Evolutionary conservation across 2,329 filamentous ascomycete species (phyloP).

Genomic region (Aureobasidium lini): DNA sequence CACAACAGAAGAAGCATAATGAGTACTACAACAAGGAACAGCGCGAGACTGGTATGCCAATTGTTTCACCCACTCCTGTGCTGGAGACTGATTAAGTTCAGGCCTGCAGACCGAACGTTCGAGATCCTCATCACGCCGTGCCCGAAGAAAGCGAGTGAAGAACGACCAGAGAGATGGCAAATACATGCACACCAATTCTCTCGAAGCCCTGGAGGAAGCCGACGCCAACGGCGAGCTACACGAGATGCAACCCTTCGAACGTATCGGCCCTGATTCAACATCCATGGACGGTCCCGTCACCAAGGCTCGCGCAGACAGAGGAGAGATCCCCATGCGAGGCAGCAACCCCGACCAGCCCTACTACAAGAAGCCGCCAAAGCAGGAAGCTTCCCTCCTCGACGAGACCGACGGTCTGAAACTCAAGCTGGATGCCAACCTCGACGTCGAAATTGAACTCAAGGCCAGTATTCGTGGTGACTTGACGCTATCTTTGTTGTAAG

Average conservation of each 20-base stretch:
- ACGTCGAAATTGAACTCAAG: conserved; percentile 79
- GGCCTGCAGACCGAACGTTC: conserved; percentile 37
- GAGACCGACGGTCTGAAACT: conserved; percentile 62
- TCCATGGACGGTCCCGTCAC: conserved; percentile 52
- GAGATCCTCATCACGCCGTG: conserved; percentile 40
- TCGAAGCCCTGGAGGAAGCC: conserved; percentile 45
- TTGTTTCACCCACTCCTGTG: conserved; percentile 19
- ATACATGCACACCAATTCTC: conserved; percentile 44
- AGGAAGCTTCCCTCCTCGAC: conserved; percentile 31
- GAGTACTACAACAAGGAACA: conserved; percentile 29
- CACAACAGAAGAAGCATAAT: conserved; percentile 40
- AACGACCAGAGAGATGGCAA: conserved; percentile 40
- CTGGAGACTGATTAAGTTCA: neutral
- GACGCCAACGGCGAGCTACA: conserved; percentile 43
- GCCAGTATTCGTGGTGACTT: conserved; percentile 79
- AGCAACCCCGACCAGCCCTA: conserved; percentile 45
- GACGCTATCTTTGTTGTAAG: conserved; percentile 69
- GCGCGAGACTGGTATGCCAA: conserved; percentile 29
- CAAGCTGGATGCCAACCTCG: conserved; percentile 68
- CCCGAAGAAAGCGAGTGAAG: conserved; percentile 40
- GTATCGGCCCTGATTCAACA: conserved; percentile 48
- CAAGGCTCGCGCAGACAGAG: conserved; percentile 45
- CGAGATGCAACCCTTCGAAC: conserved; percentile 46
- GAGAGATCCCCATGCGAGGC: conserved; percentile 48
- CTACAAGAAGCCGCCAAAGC: conserved; percentile 24